Percentiles rank a stretch among this genome's conserved stretches.
phyloP scores from a whole-genome alignment of 306 rosid species.

The Citrullus colocynthis region DNA sequence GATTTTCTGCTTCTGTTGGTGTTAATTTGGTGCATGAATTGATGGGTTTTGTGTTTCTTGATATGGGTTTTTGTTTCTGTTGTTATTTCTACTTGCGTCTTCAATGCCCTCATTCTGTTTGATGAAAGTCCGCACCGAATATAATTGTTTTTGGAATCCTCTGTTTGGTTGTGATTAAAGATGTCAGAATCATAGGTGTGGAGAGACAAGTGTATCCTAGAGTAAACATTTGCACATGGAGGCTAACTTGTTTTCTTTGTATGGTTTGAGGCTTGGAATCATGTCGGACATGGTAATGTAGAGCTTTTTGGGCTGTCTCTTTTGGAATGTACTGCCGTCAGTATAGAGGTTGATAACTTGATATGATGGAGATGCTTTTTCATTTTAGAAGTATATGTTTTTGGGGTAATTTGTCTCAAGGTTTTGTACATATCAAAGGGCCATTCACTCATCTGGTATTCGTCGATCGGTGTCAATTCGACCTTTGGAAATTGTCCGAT shows the following conservation, averaged over 20 bases:
- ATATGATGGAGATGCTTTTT: neutral
- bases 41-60: conserved; percentile 9
- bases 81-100: neutral
- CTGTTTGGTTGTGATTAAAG: neutral
- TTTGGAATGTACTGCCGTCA: conserved; percentile 4
- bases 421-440: neutral
- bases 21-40: conserved; percentile 11
- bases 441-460: neutral
- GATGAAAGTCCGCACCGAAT: neutral
- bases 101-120: neutral
- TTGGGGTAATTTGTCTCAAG: neutral
- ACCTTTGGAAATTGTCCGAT: neutral
- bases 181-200: neutral
- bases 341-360: neutral
- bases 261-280: neutral
- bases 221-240: conserved; percentile 5
- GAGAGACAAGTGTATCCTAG: neutral
- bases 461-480: neutral
- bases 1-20: conserved; percentile 6
- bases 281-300: conserved; percentile 1
- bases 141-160: neutral
- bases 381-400: neutral
- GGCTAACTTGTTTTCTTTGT: neutral
- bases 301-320: conserved; percentile 1
- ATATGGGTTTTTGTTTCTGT: conserved; percentile 17